These are phyloP conservation scores for Phytophthora sp. DNA, from an alignment of 352 stramenopile genomes.

Conservation along the genomic window DNA sequence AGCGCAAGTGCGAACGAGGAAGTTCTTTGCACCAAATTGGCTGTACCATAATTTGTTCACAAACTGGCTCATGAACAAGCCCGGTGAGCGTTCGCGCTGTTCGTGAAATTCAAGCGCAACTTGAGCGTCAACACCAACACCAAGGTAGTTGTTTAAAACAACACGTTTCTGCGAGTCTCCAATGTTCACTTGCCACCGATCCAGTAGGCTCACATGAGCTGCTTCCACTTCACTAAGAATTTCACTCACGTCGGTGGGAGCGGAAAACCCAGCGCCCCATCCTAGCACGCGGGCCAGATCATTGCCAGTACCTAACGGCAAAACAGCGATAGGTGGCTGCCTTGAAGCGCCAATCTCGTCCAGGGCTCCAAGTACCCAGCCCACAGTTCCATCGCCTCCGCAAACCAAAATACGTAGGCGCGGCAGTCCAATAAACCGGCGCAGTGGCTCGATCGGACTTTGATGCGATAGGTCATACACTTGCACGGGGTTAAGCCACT, in stretches of 20 bases:
- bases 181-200: constrained; percentile 80
- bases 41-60: constrained; percentile 94
- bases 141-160: constrained; percentile 85
- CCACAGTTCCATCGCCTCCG: constrained; percentile 94
- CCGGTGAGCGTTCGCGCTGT: constrained; percentile 85
- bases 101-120: constrained; percentile 92
- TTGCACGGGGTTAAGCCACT: constrained; percentile 96
- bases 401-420: constrained; percentile 94
- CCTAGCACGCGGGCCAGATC: constrained; percentile 93
- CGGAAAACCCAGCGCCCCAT: constrained; percentile 94
- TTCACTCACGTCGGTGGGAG: constrained; percentile 64
- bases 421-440: constrained; percentile 90
- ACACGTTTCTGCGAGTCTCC: constrained; percentile 62
- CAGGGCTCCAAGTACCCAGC: constrained; percentile 88
- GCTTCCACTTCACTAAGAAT: constrained; percentile 72
- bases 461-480: constrained; percentile 95
- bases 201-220: constrained; percentile 75
- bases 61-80: constrained; percentile 89
- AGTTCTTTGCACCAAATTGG: constrained; percentile 88
- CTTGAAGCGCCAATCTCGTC: constrained; percentile 67
- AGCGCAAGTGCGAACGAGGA: constrained; percentile 84
- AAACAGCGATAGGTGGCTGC: constrained; percentile 93
- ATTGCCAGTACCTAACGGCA: constrained; percentile 96
- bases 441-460: constrained; percentile 90
- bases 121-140: constrained; percentile 90